Conservation (phyloP, 169 alveolate species). For the Cryptosporidium felis region DNA sequence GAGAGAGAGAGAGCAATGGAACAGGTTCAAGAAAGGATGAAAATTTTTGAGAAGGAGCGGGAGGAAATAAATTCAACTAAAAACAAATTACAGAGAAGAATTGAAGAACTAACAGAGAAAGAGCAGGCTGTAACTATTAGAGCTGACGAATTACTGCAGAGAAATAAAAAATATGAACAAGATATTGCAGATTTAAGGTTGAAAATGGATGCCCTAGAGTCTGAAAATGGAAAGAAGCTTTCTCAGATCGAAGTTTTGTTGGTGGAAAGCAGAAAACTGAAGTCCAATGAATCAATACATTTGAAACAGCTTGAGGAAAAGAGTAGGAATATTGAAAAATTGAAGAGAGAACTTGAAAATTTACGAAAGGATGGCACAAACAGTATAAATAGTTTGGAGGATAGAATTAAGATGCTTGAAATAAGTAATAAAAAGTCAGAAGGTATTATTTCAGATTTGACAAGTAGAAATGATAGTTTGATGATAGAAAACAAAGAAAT, state of each 20-base stretch:
- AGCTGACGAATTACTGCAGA: not conserved
- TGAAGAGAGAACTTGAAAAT: not conserved
- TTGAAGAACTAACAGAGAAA: not conserved
- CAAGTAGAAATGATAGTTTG: conserved; percentile 22
- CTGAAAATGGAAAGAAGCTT: not conserved
- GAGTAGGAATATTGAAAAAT: not conserved
- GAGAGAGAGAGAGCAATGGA: not conserved
- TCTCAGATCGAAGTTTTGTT: not conserved
- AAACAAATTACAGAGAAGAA: not conserved
- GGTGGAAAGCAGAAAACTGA: not conserved
- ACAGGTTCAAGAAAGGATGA: not conserved
- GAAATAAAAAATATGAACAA: not conserved
- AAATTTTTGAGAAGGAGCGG: not conserved
- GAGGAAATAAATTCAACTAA: not conserved
- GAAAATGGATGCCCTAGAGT: conserved; percentile 5
- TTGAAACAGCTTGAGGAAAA: conserved; percentile 33
- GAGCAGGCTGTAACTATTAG: not conserved
- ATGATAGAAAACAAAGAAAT: not conserved
- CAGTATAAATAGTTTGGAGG: not conserved
- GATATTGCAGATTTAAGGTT: not conserved
- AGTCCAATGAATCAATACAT: not conserved
- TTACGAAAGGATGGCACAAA: conserved; percentile 13
- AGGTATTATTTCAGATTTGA: conserved; percentile 15
- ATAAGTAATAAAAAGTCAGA: conserved; percentile 43
- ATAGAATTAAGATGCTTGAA: conserved; percentile 63